Conservation (phyloP, 177 flowering plant species). For the Tripterygium wilfordii region DNA sequence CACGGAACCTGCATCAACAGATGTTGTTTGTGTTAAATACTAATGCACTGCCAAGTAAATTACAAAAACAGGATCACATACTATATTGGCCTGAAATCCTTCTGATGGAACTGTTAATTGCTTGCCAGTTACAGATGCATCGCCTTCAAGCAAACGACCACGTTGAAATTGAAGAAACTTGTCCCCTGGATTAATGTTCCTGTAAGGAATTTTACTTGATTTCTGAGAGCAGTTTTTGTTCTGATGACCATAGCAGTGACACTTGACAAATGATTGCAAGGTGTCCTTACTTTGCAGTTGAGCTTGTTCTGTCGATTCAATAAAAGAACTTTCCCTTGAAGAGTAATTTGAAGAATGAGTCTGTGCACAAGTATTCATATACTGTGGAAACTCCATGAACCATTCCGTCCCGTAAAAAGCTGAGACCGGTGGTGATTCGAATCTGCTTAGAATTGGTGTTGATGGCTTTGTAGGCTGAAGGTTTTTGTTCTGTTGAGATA, state of each 20-base stretch:
- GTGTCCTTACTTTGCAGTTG: conserved; percentile 20
- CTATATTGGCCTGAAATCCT: conserved; percentile 30
- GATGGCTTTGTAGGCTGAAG: conserved; percentile 20
- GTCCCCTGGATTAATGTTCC: conserved; percentile 12
- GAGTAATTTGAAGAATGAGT: conserved; percentile 20
- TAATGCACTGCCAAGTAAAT: not conserved
- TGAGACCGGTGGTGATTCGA: conserved; percentile 39
- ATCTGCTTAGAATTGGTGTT: conserved; percentile 26
- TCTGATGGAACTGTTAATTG: conserved; percentile 15
- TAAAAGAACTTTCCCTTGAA: conserved; percentile 18
- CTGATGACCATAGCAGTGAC: conserved; percentile 13
- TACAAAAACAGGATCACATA: too few relatives aligned
- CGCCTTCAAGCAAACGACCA: conserved; percentile 15
- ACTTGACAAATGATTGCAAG: conserved; percentile 24
- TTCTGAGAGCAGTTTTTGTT: conserved; percentile 8
- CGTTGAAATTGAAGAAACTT: conserved; percentile 18
- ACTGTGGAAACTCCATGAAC: conserved; percentile 34
- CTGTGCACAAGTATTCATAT: conserved; percentile 14
- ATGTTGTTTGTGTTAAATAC: not conserved
- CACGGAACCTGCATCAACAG: conserved; percentile 17
- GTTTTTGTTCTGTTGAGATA: conserved; percentile 9
- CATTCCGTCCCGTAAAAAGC: conserved; percentile 48
- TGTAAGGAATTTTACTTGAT: too few relatives aligned
- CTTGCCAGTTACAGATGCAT: conserved; percentile 16
- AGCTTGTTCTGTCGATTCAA: conserved; percentile 18